These are phyloP conservation scores for Emmonsiellopsis sp. DNA, from an alignment of 2,329 filamentous ascomycete genomes.

Conservation along the genomic window DNA sequence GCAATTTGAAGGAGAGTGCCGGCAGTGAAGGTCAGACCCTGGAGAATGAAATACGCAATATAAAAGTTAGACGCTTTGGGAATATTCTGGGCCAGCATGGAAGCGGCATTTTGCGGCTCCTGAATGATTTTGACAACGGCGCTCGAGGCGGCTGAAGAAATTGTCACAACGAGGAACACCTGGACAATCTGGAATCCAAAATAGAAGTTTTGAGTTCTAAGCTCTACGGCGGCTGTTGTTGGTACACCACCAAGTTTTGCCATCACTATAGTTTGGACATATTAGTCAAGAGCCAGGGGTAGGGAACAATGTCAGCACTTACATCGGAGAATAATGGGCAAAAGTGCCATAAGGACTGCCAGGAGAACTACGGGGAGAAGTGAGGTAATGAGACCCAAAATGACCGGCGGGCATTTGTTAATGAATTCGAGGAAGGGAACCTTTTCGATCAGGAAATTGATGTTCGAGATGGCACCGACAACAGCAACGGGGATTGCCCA, in stretches of 20 bases:
- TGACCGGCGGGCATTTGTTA: slow-evolving; percentile 55
- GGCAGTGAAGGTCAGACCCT: slow-evolving; percentile 72
- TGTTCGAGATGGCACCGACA: slow-evolving; percentile 79
- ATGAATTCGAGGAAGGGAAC: slow-evolving; percentile 68
- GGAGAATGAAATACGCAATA: slow-evolving; percentile 87
- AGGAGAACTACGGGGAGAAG: slow-evolving; percentile 72
- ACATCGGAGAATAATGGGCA: slow-evolving; percentile 73
- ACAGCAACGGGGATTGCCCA: slow-evolving; percentile 71
- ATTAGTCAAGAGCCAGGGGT: background rate
- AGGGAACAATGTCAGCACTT: slow-evolving; percentile 25
- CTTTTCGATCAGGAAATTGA: slow-evolving; percentile 56
- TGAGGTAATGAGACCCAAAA: slow-evolving; percentile 76
- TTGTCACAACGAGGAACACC: slow-evolving; percentile 78
- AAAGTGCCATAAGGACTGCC: slow-evolving; percentile 74
- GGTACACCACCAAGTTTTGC: slow-evolving; percentile 75
- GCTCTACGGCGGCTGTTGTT: slow-evolving; percentile 68
- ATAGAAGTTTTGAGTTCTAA: slow-evolving; percentile 85
- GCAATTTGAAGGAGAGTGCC: slow-evolving; percentile 64
- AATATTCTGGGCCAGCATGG: slow-evolving; percentile 61
- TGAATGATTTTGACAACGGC: slow-evolving; percentile 55
- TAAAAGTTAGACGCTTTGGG: slow-evolving; percentile 90
- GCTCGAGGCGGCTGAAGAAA: slow-evolving; percentile 70
- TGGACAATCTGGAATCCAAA: slow-evolving; percentile 67
- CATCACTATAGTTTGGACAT: slow-evolving; percentile 46
- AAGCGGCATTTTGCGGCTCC: slow-evolving; percentile 53